Evolutionary conservation across 495 filamentous ascomycete species (phyloP), one percentile per base, ranked within the genome.

Genomic region (Trypethelium eluteriae): DNA sequence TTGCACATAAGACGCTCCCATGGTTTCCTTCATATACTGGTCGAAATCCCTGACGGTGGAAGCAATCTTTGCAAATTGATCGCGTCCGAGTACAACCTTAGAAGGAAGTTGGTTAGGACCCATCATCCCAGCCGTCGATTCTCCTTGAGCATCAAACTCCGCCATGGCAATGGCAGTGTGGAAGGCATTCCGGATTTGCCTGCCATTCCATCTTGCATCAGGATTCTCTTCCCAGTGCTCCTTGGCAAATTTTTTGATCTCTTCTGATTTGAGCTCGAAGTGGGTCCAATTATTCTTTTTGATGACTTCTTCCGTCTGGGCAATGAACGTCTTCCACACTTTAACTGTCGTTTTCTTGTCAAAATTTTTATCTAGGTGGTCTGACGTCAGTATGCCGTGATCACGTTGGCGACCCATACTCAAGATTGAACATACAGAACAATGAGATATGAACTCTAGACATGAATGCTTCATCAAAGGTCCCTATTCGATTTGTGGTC

Each of bases 101-200:
- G 9, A 16, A 46, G 41, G 41, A 7, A 9, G 9, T 46, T 7
- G 41, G 7, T 46, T 16, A 7, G 41, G 41, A 9, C 41, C 41
- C 9, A 16, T 46, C 14, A 16, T 46, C 14, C 14, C 41, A 7
- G 41, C 62, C 38, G 18, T 38, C 16, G 9, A 64, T 5, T 18
- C 14, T 64, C 57, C 64, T 38, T 65, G 38, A 3, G 62, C 50
- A 12, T 70, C 62, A 39, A 69, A 73, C 39, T 69, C 67, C 10
- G 69, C 71, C 32, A 73, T 56, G 2, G 71, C 69, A 12, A 66
- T 49, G 14, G 69, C 71, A 3, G 69, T 71, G 18, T 73, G 71
- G 64, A 68, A 73, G 38, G 71, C 71, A 59, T 73, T 73, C 11
- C 62, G 56, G 47, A 73, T 73, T 41, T 73, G 71, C 18, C 71